Base-by-base conservation (phyloP, 495 filamentous ascomycete genomes). In the Annulohypoxylon nitens region DNA sequence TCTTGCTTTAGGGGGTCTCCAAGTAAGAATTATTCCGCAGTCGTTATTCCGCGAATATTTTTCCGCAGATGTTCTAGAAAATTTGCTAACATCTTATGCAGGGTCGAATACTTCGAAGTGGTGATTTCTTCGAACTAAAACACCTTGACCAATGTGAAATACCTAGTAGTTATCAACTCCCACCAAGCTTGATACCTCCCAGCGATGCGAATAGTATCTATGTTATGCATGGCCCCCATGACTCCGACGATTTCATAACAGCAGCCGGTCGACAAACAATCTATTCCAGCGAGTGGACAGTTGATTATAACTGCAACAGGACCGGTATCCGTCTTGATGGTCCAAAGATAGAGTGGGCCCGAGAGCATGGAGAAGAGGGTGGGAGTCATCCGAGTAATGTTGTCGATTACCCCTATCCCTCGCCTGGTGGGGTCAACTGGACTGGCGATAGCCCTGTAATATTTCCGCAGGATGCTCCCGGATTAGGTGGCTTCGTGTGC, bases 301-400 rank as follows among this genome's bases (percentile, higher is more conserved):
- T 90, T 1, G 86, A 85, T 0, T 88, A 91, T 76, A 90, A 90
- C 64, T 85, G 87, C 23, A 85, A 84, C 12, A 76, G 89, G 69
- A 85, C 83, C 36, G 89, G 86, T 3, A 87, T 90, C 18, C 85
- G 88, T 4, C 81, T 90, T 0, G 75, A 88, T 25, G 88, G 88
- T 3, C 88, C 88, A 4, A 79, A 81, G 33, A 87, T 86, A 23
- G 81, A 84, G 71, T 91, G 86, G 84, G 86, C 86, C 30, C 80
- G 89, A 23, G 74, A 79, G 16, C 84, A 89, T 73, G 89, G 89
- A 18, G 88, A 88, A 10, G 88, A 90, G 39, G 89, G 87, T 18
- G 89, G 89, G 0, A 78, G 83, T 3, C 89, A 91, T 76, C 89
- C 89, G 0, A 84, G 81, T 12, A 90, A 91, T 67, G 73, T 89